Base-by-base conservation (phyloP, 768 basidiomycete genomes). In the Calvatia gigantea region DNA sequence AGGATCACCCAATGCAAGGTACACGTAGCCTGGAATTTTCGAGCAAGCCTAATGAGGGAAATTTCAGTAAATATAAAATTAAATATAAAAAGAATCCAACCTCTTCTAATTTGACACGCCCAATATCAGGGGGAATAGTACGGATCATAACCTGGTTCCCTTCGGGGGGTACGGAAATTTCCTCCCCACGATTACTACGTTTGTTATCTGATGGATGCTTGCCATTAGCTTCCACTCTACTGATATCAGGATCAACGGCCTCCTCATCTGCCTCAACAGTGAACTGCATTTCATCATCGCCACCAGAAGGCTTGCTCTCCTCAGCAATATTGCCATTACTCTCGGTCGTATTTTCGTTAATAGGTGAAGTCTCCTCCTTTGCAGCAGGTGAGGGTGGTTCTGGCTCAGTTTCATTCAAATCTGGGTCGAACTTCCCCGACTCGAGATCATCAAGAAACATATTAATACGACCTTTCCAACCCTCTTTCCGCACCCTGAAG, bases 71-170 rank as follows among this genome's bases (percentile, higher is more conserved):
- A 41, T 21, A 35, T 23, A 44, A 32, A 59, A 43, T 15, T 54
- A 48, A 51, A n/a, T 37, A 41, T 32, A 53, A 56, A 41, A 51
- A 43, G 70, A 21, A 51, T 46, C 58, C 19, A 56, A 95, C 94
- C 71, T 92, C 90, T 75, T 98, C 94, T 32, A 98, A 77, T 65
- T 92, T 94, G 46, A 88, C 73, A 31, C 94, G 85, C 28, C 91
- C 90, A 63, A 94, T 94, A 61, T 94, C 91, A 23, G 94, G 94
- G 44, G 94, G 94, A 60, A 97, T 94, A 15, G 93, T 94, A 57
- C 94, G 85, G 65, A 97, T 94, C 84, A 95, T 94, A 53, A 97
- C 86, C 65, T 97, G 89, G 62, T 91, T 91, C 21, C 89, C 91
- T 63, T 93, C 90, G 14, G 88, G 82, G 38, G 77, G 72, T 21